Evolutionary conservation across 371 early-diverging fungal species (phyloP), one percentile per base, ranked within the genome.

Genomic region (Rhizopus arrhizus): DNA sequence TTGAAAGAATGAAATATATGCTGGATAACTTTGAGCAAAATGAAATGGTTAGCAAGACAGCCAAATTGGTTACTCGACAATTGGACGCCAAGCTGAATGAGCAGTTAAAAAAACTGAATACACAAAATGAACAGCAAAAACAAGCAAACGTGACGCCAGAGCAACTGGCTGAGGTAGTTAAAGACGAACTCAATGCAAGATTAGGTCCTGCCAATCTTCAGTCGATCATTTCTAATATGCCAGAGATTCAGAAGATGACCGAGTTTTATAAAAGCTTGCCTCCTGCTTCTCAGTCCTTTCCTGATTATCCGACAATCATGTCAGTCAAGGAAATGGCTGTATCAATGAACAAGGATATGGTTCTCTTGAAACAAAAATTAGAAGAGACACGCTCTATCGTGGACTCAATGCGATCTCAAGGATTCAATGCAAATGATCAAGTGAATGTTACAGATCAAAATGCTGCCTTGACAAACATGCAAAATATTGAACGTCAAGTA

Each of bases 401-500:
- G 3, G 58, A 61, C 29, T 40, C 50, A 2, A 13, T 66, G 3
- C 33, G 38, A 48, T 22, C 32, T 45, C 42, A 53, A 52, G 34
- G 34, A 3, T n/a, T 48, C 3, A 4, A 28, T n/a, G 1, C 22
- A 9, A 32, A 11, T n/a, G 12, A 32, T 0, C 1, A 9, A 4
- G 35, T 28, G 5, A 13, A 11, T 22, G 5, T 38, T 0, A 31
- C 42, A 16, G 40, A 42, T 34, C 12, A 34, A 2, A 5, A 35
- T 15, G 58, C 49, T 10, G 53, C 58, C 7, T 12, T 62, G 2
- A 45, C 58, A 11, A 62, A 53, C 28, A 55, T 66, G 13, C 59
- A 61, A 31, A 51, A 61, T 12, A 49, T 66, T 28, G 56, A 62
- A 10, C 50, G 36, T 8, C 42, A 59, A n/a, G 41, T 65, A 9